A percentile compares a stretch with the other conserved stretches of the same genome.
Evolutionary conservation across 108 stramenopile species (phyloP).

Genomic region (Conticribra guillardii): DNA sequence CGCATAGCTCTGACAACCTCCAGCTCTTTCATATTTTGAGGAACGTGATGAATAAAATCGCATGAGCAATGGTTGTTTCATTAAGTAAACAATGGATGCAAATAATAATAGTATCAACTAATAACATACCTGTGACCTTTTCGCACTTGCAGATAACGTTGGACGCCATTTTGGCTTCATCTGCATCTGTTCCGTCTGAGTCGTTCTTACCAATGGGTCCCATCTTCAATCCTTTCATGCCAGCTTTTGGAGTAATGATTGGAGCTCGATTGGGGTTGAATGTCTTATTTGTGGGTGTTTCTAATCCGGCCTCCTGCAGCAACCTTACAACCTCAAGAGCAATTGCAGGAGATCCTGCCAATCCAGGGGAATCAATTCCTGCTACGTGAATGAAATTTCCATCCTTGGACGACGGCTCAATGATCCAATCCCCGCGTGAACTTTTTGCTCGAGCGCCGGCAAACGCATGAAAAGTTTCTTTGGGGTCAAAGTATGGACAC

Average conservation of each 20-base stretch:
- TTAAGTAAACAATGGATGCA: too few relatives aligned
- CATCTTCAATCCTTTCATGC: constrained; percentile 71
- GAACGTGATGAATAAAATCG: too few relatives aligned
- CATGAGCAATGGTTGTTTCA: too few relatives aligned
- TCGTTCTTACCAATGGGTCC: constrained; percentile 74
- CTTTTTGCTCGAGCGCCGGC: constrained; percentile 77
- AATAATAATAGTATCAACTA: too few relatives aligned
- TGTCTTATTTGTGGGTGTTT: constrained; percentile 44
- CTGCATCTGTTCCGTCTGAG: constrained; percentile 58
- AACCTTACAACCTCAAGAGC: constrained; percentile 73
- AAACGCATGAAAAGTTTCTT: constrained; percentile 75
- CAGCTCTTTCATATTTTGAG: constrained; percentile 40
- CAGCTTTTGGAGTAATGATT: constrained; percentile 76
- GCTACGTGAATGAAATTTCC: constrained; percentile 77
- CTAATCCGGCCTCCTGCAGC: constrained; percentile 61
- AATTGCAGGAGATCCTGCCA: constrained; percentile 84
- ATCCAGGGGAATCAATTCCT: constrained; percentile 79
- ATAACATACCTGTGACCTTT: constrained; percentile 60
- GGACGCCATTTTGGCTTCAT: constrained; percentile 55
- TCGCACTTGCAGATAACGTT: constrained; percentile 86
- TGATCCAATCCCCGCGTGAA: constrained; percentile 83
- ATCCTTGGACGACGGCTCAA: constrained; percentile 65
- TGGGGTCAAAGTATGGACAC: constrained; percentile 71
- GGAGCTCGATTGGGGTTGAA: constrained; percentile 84
- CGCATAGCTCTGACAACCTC: constrained; percentile 78